Conservation (phyloP, 2,329 filamentous ascomycete genomes). For the Xylaria sp. region DNA sequence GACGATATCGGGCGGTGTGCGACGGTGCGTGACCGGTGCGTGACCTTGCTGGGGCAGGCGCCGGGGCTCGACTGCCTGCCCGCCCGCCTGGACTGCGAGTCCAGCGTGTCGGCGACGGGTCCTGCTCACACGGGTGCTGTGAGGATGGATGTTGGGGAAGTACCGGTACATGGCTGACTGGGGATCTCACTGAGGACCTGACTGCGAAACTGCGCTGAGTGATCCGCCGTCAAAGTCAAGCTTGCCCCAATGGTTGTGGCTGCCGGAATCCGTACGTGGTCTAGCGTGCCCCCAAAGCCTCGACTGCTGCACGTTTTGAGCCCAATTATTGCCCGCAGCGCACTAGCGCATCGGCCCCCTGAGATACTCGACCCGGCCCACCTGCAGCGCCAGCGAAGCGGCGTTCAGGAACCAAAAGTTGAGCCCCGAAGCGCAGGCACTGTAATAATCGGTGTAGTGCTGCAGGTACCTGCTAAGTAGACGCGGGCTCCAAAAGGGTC, state of each 20-base stretch:
- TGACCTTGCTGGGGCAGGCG: neutral
- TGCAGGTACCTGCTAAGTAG: constrained; percentile 21
- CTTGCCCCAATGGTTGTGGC: constrained; percentile 49
- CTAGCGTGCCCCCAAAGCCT: constrained; percentile 44
- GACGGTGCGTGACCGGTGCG: neutral
- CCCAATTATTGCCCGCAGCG: constrained; percentile 42
- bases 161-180: constrained; percentile 45
- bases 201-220: neutral
- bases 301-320: constrained; percentile 33
- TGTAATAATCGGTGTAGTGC: constrained; percentile 24
- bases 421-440: constrained; percentile 26
- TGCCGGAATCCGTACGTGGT: constrained; percentile 40
- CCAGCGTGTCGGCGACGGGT: constrained; percentile 37
- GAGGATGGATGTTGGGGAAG: constrained; percentile 48
- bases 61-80: constrained; percentile 5
- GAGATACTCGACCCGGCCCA: constrained; percentile 13
- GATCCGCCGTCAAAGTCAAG: constrained; percentile 29
- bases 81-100: constrained; percentile 4
- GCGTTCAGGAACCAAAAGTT: constrained; percentile 39
- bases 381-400: constrained; percentile 37
- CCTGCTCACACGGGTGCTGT: neutral
- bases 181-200: neutral
- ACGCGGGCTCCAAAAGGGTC: constrained; percentile 20
- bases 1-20: constrained; percentile 38
- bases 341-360: constrained; percentile 29